Conservation (phyloP, 768 basidiomycete genomes). For the Panaeolus cyanescens region DNA sequence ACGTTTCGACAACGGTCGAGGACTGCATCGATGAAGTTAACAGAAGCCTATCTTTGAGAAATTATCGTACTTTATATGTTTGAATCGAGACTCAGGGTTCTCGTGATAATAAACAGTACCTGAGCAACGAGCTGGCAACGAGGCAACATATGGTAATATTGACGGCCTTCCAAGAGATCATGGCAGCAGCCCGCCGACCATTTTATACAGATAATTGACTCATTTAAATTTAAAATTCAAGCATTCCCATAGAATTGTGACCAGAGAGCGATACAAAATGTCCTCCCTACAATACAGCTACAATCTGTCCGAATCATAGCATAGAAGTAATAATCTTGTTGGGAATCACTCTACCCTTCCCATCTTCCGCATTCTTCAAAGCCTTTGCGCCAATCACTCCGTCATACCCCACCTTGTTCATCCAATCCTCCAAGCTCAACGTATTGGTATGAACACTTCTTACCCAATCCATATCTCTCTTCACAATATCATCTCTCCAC, state of each 20-base stretch:
- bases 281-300: too few species aligned
- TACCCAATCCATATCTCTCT: slow-evolving; percentile 47
- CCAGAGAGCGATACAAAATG: too few species aligned
- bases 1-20: not conserved
- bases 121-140: not conserved
- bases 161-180: not conserved
- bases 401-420: slow-evolving; percentile 34
- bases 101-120: not conserved
- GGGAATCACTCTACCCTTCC: slow-evolving; percentile 24
- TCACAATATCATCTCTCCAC: slow-evolving; percentile 45
- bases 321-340: slow-evolving; percentile 19
- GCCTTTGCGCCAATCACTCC: slow-evolving; percentile 22
- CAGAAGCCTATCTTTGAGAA: not conserved
- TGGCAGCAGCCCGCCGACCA: not conserved
- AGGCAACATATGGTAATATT: too few species aligned
- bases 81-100: not conserved
- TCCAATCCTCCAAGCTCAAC: slow-evolving; percentile 41
- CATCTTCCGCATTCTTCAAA: slow-evolving; percentile 33
- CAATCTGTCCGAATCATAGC: not conserved
- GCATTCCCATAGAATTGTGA: not conserved
- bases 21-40: not conserved
- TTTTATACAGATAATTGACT: not conserved
- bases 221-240: not conserved
- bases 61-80: not conserved
- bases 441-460: slow-evolving; percentile 36